Percentiles rank a stretch among this genome's conserved stretches.
Conservation (phyloP, 805 yeast genomes). For the Starmerella roubikii region DNA sequence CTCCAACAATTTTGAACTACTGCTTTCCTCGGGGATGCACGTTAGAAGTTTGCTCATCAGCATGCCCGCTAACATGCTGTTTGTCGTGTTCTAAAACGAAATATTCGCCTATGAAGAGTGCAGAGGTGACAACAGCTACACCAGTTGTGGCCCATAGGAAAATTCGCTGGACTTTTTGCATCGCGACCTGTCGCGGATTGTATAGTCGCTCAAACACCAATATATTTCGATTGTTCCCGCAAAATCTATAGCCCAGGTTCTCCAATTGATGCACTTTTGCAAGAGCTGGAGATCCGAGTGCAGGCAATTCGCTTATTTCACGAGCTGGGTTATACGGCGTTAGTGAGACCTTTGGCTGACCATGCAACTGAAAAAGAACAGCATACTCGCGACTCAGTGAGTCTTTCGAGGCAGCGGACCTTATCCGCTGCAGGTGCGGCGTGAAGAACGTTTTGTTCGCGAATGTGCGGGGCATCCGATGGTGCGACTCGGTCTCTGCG, state of each 20-base stretch:
- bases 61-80: too few relatives aligned
- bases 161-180: conserved; percentile 3
- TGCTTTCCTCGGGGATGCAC: too few relatives aligned
- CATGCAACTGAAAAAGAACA: conserved; percentile 7
- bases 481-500: background rate
- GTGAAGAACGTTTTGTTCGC: conserved; percentile 34
- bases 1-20: too few relatives aligned
- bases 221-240: conserved; percentile 32
- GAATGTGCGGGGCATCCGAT: conserved; percentile 24
- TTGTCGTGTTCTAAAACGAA: background rate
- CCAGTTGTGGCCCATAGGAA: conserved; percentile 5
- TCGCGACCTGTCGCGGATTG: conserved; percentile 4
- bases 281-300: conserved; percentile 3
- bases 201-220: conserved; percentile 27
- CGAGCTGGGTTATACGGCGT: conserved; percentile 5
- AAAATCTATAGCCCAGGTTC: conserved; percentile 37
- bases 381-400: conserved; percentile 10
- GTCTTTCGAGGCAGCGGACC: background rate
- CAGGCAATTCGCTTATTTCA: background rate
- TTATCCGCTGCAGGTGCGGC: conserved; percentile 25
- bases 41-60: too few relatives aligned
- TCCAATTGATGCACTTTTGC: conserved; percentile 33
- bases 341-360: background rate
- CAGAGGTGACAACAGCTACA: conserved; percentile 8
- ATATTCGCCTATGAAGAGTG: conserved; percentile 13